phyloP scores from a whole-genome alignment of 805 yeast genomes.

The Candida tibetensis region DNA sequence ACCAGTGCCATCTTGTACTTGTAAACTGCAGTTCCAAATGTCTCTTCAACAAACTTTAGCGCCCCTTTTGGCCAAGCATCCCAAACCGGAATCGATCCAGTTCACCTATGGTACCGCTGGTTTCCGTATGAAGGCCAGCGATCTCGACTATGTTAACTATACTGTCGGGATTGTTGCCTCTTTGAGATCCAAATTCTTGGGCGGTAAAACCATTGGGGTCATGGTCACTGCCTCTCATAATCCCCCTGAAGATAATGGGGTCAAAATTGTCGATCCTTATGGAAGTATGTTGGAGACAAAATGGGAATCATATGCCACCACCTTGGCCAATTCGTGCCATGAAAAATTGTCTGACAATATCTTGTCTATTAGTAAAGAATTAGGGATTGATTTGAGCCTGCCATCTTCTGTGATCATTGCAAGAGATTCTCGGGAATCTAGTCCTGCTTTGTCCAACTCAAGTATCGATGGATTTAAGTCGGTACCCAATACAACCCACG shows the following conservation, averaged over 20 bases:
- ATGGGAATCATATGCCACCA: conserved; percentile 85
- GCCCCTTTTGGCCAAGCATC: conserved; percentile 24
- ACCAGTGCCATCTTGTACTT: too few species aligned
- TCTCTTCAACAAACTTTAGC: conserved; percentile 6
- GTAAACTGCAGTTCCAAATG: too few species aligned
- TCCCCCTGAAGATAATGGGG: conserved; percentile 58
- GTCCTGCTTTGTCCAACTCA: conserved; percentile 59
- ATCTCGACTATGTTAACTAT: conserved; percentile 70
- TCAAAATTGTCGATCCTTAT: conserved; percentile 84
- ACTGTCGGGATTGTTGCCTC: conserved; percentile 80
- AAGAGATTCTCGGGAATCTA: conserved; percentile 85
- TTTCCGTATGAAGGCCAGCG: conserved; percentile 70
- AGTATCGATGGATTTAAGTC: conserved; percentile 60
- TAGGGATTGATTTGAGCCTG: conserved; percentile 45
- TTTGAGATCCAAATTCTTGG: conserved; percentile 69
- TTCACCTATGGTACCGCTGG: conserved; percentile 97
- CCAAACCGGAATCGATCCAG: conserved; percentile 39
- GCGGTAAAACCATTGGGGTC: conserved; percentile 78
- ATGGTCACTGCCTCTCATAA: conserved; percentile 97
- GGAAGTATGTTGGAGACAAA: conserved; percentile 83
- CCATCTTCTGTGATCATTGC: conserved; percentile 62
- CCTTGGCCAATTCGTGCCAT: conserved; percentile 66
- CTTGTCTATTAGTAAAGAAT: conserved; percentile 32
- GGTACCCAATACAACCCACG: conserved; percentile 38
- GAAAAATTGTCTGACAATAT: conserved; percentile 43